A percentile compares a stretch with the other conserved stretches of the same genome.
These are phyloP conservation scores for Xanthoceras sorbifolium DNA, from an alignment of 345 rosid genomes.

Conservation along the genomic window DNA sequence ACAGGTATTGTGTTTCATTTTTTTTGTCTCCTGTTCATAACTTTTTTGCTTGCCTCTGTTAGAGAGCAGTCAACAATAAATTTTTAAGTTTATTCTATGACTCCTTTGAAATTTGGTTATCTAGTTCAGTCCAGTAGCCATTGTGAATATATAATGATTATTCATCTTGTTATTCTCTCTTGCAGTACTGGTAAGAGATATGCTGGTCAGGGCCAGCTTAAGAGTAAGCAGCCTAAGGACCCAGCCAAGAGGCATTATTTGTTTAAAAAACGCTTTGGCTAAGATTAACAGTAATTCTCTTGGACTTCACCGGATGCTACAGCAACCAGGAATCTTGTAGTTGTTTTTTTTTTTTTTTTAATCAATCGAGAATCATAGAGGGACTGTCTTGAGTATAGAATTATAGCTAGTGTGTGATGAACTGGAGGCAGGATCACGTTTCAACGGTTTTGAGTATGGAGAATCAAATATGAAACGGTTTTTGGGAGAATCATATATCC, in stretches of 20 bases:
- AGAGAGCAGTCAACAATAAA: neutral
- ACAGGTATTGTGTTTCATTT: constrained; percentile 43
- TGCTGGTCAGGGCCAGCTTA: constrained; percentile 45
- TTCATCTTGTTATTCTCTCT: neutral
- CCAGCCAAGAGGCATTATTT: constrained; percentile 73
- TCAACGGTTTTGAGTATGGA: neutral
- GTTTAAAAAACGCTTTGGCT: constrained; percentile 68
- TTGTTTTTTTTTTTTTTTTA: neutral
- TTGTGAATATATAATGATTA: neutral
- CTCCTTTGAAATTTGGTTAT: neutral
- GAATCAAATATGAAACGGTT: too few species aligned
- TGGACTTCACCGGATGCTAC: neutral
- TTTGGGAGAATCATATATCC: too few species aligned
- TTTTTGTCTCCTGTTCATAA: neutral
- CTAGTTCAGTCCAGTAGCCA: neutral
- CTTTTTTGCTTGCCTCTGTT: neutral
- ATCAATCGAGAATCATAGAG: neutral
- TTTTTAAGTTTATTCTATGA: neutral
- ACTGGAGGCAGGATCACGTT: neutral
- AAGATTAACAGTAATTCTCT: constrained; percentile 14
- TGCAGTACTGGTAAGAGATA: constrained; percentile 55
- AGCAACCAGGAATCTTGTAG: neutral
- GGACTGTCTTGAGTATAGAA: neutral
- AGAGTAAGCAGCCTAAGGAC: constrained; percentile 77
- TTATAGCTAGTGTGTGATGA: neutral